A percentile compares a stretch with the other conserved stretches of the same genome.
These are phyloP conservation scores for Senna tora DNA, from an alignment of 306 rosid genomes.

Conservation along the genomic window DNA sequence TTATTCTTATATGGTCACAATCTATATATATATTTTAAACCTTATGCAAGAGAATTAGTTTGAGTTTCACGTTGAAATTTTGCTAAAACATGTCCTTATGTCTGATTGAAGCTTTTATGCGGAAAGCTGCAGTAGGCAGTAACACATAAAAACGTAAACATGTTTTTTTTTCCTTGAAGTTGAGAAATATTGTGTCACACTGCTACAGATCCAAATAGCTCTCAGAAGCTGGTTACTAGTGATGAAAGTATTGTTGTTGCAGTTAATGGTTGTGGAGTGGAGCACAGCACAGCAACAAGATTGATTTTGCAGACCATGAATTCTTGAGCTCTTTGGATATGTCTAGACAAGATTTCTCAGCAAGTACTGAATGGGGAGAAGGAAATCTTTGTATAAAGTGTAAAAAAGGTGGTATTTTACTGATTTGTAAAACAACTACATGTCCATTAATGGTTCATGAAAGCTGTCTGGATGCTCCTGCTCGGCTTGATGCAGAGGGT, in stretches of 20 bases:
- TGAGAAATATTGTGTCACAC: conserved; percentile 14
- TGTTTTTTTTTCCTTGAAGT: conserved; percentile 12
- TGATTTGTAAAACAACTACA: conserved; percentile 54
- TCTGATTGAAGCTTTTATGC: no score
- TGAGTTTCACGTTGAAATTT: no score
- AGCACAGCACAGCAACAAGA: conserved; percentile 37
- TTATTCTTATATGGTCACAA: no score
- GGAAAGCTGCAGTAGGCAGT: neutral
- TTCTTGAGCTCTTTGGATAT: conserved; percentile 48
- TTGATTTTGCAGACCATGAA: conserved; percentile 49
- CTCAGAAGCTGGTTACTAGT: conserved; percentile 40
- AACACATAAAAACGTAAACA: neutral
- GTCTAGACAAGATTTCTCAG: conserved; percentile 36
- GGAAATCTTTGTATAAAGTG: conserved; percentile 54
- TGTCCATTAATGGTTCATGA: conserved; percentile 71
- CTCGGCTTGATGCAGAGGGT: conserved; percentile 46
- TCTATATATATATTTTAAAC: no score
- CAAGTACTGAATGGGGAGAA: neutral
- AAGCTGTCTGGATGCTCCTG: conserved; percentile 52
- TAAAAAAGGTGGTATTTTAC: conserved; percentile 56
- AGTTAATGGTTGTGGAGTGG: conserved; percentile 39
- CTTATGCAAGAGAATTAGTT: no score
- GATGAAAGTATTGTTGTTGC: conserved; percentile 40
- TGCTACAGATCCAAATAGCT: conserved; percentile 35
- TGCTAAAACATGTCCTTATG: no score